Base-by-base conservation (phyloP, 192 early-diverging fungal genomes). In the Radiomyces spectabilis region DNA sequence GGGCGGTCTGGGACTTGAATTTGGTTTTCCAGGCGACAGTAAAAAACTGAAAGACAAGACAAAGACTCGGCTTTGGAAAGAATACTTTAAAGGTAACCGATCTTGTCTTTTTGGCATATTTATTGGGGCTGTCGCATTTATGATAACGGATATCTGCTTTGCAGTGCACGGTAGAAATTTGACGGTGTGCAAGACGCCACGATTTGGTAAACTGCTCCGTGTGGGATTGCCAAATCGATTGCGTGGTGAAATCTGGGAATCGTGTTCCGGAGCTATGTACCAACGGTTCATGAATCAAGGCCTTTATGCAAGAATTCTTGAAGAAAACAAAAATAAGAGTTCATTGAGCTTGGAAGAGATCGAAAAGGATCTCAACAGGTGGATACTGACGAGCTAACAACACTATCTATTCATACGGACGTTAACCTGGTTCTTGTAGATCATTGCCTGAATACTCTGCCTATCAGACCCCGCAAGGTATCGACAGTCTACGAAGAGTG, bases 171-270 rank as follows among this genome's bases (percentile, higher is more conserved):
- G 92, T 2, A 72, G 92, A 31, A 92, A 94, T 52, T 69, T 94
- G 61, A 93, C 91, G 3, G 60, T 84, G 10, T 64, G 90, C 1
- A 77, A 89, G n/a, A 73, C 81, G 0, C 81, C 92, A 7, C 86
- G 84, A 41, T 93, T 91, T 66, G 79, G 82, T 42, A 86, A 89
- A 53, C 73, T 94, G 19, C 74, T 93, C 30, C 80, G 88, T 16
- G 79, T 92, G 0, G 92, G 92, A 13, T 62, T 94, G 34, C 87
- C 91, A 16, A 88, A 91, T 59, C 53, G 69, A 16, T 59, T 94
- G 57, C 71, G 92, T n/a, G 92, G 89, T 19, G 92, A 94, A 68
- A 80, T 92, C 22, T 94, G 92, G 92, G 92, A 94, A 63, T 68
- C 89, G 19, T 84, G 81, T 55, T 85, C 85, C 18, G 92, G 92